Evolutionary conservation across 2,329 filamentous ascomycete genomes (phyloP).

Genomic region (Epichloe amarillans): DNA sequence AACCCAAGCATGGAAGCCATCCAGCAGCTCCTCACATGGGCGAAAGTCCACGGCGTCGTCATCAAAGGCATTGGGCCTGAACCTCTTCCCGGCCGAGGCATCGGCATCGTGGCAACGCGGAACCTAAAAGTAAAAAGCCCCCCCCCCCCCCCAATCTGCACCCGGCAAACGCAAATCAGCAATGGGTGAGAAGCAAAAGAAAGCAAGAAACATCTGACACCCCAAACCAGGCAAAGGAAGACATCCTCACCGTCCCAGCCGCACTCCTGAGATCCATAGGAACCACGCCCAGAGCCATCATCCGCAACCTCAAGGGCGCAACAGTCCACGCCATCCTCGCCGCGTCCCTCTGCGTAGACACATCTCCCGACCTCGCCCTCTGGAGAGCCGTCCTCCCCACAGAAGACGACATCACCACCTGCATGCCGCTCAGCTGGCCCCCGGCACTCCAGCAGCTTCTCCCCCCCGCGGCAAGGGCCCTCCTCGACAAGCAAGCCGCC

Average conservation of each 20-base stretch:
- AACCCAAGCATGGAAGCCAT: constrained; percentile 9
- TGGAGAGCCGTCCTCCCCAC: constrained; percentile 61
- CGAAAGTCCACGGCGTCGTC: constrained; percentile 46
- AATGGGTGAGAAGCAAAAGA: background rate
- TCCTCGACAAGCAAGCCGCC: constrained; percentile 39
- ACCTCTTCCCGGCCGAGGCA: constrained; percentile 56
- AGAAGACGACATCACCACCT: constrained; percentile 37
- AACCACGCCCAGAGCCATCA: constrained; percentile 40
- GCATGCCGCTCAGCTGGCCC: constrained; percentile 36
- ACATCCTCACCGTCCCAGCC: constrained; percentile 52
- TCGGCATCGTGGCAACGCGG: constrained; percentile 62
- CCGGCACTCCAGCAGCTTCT: constrained; percentile 28
- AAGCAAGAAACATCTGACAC: background rate
- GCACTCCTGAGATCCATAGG: constrained; percentile 51
- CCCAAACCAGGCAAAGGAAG: constrained; percentile 28
- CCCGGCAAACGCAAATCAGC: no score
- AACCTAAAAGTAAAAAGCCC: constrained; percentile 42
- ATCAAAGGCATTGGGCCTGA: constrained; percentile 55
- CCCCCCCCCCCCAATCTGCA: background rate
- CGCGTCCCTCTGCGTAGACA: constrained; percentile 47
- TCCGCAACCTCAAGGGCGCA: constrained; percentile 35
- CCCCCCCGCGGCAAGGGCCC: constrained; percentile 24
- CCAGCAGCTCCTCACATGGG: constrained; percentile 54
- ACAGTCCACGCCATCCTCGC: constrained; percentile 61
- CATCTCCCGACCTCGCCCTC: constrained; percentile 29